These are phyloP conservation scores for Kurtzmaniella quercitrusa DNA, from an alignment of 1,139 yeast species.

Conservation along the genomic window DNA sequence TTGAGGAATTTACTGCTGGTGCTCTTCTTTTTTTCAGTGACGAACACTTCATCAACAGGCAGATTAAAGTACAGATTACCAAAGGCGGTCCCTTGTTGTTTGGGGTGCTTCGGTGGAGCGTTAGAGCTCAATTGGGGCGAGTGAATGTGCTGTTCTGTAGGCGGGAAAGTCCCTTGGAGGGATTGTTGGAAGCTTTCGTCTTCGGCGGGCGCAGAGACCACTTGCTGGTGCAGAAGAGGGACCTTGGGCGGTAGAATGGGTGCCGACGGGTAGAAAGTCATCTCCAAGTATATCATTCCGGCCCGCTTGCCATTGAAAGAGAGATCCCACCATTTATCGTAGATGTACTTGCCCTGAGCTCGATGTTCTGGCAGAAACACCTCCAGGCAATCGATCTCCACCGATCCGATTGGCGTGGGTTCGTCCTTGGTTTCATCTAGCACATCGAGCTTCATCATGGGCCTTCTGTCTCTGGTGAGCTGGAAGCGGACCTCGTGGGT, in stretches of 20 bases:
- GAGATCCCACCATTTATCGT: constrained; percentile 79
- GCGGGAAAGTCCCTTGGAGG: not conserved
- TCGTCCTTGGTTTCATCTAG: constrained; percentile 84
- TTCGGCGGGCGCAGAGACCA: constrained; percentile 1
- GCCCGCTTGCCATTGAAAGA: constrained; percentile 70
- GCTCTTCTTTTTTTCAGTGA: not conserved
- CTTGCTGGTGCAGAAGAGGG: constrained; percentile 6
- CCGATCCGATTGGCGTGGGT: constrained; percentile 82
- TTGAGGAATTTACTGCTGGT: not conserved
- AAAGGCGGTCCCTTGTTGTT: not conserved
- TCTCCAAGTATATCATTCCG: constrained; percentile 83
- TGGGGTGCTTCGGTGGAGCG: not conserved
- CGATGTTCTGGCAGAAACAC: constrained; percentile 55
- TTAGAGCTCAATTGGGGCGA: not conserved
- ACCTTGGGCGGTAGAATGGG: constrained; percentile 46
- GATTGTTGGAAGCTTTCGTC: not conserved
- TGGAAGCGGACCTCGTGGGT: constrained; percentile 72
- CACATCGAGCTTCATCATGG: constrained; percentile 64
- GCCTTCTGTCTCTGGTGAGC: constrained; percentile 57
- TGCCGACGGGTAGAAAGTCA: constrained; percentile 80
- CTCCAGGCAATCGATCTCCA: constrained; percentile 71
- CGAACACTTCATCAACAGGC: not conserved
- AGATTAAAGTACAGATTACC: not conserved
- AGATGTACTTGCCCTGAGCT: constrained; percentile 64
- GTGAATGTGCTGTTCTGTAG: constrained; percentile 4